Base-by-base conservation (phyloP, 805 yeast genomes). In the Cyberlindnera subsufficiens region DNA sequence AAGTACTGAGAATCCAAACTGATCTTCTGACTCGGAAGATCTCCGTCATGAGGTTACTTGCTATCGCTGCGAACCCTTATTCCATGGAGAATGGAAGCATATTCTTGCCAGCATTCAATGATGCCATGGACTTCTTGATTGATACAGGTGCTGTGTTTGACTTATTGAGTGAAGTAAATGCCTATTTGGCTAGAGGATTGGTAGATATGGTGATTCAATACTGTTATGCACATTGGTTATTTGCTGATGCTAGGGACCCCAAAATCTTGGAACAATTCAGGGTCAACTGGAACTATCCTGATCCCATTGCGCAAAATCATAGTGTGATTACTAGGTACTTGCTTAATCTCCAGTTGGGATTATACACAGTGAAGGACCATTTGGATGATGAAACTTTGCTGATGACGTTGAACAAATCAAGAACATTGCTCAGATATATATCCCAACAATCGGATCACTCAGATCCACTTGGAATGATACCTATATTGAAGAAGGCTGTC, bases 141-240 rank as follows among this genome's bases (percentile, higher is more conserved):
- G 74, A 71, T 30, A 57, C 65, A 1, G 72, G 72, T 0, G 43
- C 56, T 0, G 31, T 72, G 0, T 55, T 63, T 38, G 61, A 66
- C 6, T 33, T 68, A 3, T 45, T 67, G 30, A 55, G 56, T 8
- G 51, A 49, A 0, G 6, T 9, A 6, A 52, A 52, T 9, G 16
- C 52, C 0, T 52, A 59, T 18, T 41, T 59, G 5, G 56, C 65
- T 14, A 54, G 61, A 36, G 49, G 65, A 1, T 38, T 74, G 17
- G 37, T 71, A 11, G 79, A 74, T 29, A 53, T 68, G 53, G 45
- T 74, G 3, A 51, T 74, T 15, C 65, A 62, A 38, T 75, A 72
- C 47, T 69, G 75, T 42, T 69, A 71, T 57, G 58, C 65, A 9
- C 75, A 73, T 45, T 74, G 75, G 76, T 53, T 54, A 18, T 69